Base-by-base conservation (phyloP, 345 rosid genomes). In the Eucalyptus brandiana region DNA sequence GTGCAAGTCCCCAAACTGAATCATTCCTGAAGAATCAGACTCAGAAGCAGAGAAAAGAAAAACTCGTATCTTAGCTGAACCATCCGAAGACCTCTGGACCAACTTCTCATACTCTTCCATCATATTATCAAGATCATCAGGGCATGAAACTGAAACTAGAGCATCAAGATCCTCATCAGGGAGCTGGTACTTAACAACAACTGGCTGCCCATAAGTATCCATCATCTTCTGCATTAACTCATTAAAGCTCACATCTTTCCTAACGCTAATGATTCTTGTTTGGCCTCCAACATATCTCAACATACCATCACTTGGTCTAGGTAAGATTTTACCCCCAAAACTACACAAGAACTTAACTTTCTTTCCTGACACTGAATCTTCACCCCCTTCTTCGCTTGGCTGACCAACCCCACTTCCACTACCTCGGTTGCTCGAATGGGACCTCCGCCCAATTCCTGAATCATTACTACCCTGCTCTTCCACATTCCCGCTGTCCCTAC, bases 161-260 rank as follows among this genome's bases (percentile, higher is more conserved):
- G 98, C 95, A 92, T 96, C 98, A 91, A 96, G 95, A 90, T 96
- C 98, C 93, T 96, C 98, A 87, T 94, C 95, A 56, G 97, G 98
- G 86, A 95, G 96, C 94, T 96, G 98, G 90, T 94, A 95, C 92
- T 95, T 96, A 47, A 95, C 92, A 90, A 93, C 93, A 62, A 92
- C 95, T 48, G 94, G 93, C 88, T 94, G 95, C 53, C 94, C 96
- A 86, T 90, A 95, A 51, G 91, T 87, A 56, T 93, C 95, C 50
- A 87, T 45, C 97, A 96, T 93, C 93, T 93, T 96, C 88, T 91
- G 95, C 88, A 89, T 86, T 54, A 96, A 90, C 88, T 94, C 98
- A 90, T 89, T 90, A 89, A 91, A 94, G 60, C 89, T 92, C 80
- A 93, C 93, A 88, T 95, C 96, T 89, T 92, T 95, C 90, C 92